Evolutionary conservation across 352 stramenopile species (phyloP).

Genomic region (Phytophthora pini): DNA sequence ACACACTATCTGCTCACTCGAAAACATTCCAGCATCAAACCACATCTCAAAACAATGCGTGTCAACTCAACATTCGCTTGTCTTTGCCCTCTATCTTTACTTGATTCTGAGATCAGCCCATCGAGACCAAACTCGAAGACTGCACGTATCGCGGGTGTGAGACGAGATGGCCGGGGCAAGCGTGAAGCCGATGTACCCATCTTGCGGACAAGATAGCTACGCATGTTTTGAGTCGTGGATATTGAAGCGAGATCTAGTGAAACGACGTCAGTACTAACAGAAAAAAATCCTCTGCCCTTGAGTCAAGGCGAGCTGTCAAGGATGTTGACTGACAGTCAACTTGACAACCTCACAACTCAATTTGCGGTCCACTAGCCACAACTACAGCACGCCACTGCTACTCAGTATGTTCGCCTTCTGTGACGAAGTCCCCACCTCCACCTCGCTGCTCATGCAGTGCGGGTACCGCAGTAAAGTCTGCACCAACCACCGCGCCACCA

Average conservation of each 20-base stretch:
- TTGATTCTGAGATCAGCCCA: background rate
- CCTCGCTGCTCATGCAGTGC: slow-evolving; percentile 35
- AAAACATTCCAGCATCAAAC: too few relatives aligned
- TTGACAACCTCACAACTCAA: slow-evolving; percentile 13
- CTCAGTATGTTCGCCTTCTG: slow-evolving; percentile 23
- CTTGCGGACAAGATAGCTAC: background rate
- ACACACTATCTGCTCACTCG: too few relatives aligned
- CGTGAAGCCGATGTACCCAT: background rate
- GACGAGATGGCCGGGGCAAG: too few relatives aligned
- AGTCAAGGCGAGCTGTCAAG: too few relatives aligned
- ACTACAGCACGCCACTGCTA: background rate
- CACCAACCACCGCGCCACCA: slow-evolving; percentile 49
- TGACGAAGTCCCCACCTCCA: slow-evolving; percentile 24
- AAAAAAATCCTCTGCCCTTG: slow-evolving; percentile 5
- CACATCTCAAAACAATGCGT: background rate
- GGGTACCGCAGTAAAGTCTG: slow-evolving; percentile 67
- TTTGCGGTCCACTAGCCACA: slow-evolving; percentile 26
- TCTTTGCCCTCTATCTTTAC: background rate
- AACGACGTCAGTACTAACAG: slow-evolving; percentile 1
- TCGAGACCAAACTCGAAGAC: too few relatives aligned
- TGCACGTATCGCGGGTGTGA: too few relatives aligned
- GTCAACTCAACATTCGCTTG: background rate
- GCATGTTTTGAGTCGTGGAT: too few relatives aligned
- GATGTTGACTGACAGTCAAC: too few relatives aligned
- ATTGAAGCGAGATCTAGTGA: background rate